These are phyloP conservation scores for Capronia epimyces DNA, from an alignment of 2,329 filamentous ascomycete genomes.

Conservation along the genomic window DNA sequence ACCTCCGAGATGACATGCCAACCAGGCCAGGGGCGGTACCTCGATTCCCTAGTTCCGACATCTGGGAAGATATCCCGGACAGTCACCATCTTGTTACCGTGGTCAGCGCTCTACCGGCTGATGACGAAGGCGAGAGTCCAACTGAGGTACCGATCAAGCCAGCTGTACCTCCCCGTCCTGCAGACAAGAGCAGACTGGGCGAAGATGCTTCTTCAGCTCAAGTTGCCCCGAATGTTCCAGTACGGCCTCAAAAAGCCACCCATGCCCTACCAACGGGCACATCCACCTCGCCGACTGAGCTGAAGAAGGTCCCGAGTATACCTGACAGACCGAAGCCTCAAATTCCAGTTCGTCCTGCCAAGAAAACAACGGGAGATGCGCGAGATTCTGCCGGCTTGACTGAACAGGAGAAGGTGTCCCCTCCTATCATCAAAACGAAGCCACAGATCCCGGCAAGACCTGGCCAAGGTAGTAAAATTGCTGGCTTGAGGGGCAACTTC, in stretches of 20 bases:
- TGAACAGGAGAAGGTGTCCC: constrained; percentile 33
- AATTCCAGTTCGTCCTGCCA: constrained; percentile 61
- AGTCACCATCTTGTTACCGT: constrained; percentile 74
- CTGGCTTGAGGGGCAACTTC: constrained; percentile 83
- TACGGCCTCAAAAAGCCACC: constrained; percentile 33
- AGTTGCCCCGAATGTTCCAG: constrained; percentile 29
- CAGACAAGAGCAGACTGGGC: constrained; percentile 26
- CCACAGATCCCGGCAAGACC: constrained; percentile 75
- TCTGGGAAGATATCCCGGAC: constrained; percentile 92
- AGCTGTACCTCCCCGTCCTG: constrained; percentile 31
- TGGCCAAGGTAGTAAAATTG: constrained; percentile 71
- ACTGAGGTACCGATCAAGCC: constrained; percentile 30
- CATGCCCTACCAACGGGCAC: constrained; percentile 33
- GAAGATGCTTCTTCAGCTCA: constrained; percentile 25
- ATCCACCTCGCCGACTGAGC: constrained; percentile 45
- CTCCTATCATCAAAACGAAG: constrained; percentile 61
- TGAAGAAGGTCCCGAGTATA: constrained; percentile 48
- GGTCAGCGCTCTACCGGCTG: constrained; percentile 52
- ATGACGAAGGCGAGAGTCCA: constrained; percentile 44
- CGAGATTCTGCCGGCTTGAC: constrained; percentile 39
- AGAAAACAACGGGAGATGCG: constrained; percentile 41
- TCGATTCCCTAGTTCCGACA: constrained; percentile 83
- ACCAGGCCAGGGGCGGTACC: constrained; percentile 54
- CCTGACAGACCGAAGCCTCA: constrained; percentile 60
- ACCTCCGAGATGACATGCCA: constrained; percentile 47